Conservation (phyloP, 768 basidiomycete genomes). For the Leccinellum albellum region DNA sequence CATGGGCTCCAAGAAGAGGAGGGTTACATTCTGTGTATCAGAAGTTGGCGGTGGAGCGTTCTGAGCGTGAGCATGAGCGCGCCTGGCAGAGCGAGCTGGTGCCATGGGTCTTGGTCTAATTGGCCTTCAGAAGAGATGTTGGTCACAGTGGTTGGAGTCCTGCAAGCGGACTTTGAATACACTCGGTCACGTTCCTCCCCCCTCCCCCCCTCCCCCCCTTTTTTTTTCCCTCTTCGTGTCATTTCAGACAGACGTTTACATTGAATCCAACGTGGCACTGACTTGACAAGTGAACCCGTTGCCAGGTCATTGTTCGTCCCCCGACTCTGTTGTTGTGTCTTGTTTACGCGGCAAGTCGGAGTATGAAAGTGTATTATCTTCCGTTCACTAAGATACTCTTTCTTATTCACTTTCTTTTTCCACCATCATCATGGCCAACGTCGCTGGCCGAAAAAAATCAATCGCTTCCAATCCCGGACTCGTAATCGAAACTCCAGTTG, state of each 20-base stretch:
- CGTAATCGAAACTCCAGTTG: slow-evolving; percentile 69
- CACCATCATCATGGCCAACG: slow-evolving; percentile 48
- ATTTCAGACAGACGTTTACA: too few species aligned
- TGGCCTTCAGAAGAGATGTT: slow-evolving; percentile 15
- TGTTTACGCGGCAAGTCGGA: slow-evolving; percentile 32
- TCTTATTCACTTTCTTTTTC: slow-evolving; percentile 7
- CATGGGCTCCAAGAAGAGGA: slow-evolving; percentile 80
- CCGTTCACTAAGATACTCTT: not conserved
- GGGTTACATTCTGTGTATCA: slow-evolving; percentile 33
- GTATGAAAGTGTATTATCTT: slow-evolving; percentile 33
- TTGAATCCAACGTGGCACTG: too few species aligned
- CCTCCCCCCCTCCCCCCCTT: too few species aligned
- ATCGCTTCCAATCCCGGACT: slow-evolving; percentile 61
- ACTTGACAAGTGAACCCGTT: too few species aligned
- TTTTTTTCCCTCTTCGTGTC: too few species aligned
- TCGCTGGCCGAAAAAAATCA: slow-evolving; percentile 77
- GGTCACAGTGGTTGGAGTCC: slow-evolving; percentile 29
- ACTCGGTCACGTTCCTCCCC: too few species aligned
- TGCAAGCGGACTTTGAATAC: slow-evolving; percentile 23
- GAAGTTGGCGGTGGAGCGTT: slow-evolving; percentile 25
- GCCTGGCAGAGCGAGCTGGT: slow-evolving; percentile 65
- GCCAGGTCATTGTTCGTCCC: too few species aligned
- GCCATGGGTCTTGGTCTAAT: slow-evolving; percentile 67
- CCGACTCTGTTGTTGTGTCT: slow-evolving; percentile 9
- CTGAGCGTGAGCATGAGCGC: slow-evolving; percentile 42